Conservation (phyloP, 2,329 filamentous ascomycete species). For the Colletotrichum liriopes region DNA sequence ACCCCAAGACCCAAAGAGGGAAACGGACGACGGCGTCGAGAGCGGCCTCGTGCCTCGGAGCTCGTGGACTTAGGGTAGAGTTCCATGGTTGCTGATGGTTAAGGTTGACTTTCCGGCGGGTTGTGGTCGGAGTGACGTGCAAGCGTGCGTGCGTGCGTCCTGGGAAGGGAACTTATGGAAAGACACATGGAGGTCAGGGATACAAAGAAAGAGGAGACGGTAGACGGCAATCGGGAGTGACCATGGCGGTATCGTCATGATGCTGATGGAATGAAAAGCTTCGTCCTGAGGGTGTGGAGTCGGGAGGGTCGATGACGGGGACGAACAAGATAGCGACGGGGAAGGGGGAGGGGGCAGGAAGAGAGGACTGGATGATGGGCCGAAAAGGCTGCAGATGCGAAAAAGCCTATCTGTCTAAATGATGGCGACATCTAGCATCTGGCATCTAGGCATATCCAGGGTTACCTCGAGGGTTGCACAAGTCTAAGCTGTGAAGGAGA, state of each 20-base stretch:
- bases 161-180: neutral
- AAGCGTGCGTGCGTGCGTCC: constrained; percentile 10
- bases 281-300: constrained; percentile 21
- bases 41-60: constrained; percentile 21
- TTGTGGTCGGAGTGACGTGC: constrained; percentile 19
- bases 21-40: neutral
- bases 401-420: constrained; percentile 27
- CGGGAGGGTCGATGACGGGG: constrained; percentile 16
- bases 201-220: constrained; percentile 21
- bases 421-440: constrained; percentile 16
- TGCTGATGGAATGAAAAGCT: constrained; percentile 25
- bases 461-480: neutral
- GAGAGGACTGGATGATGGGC: neutral
- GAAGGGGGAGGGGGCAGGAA: no score
- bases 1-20: neutral
- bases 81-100: neutral
- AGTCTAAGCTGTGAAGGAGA: neutral
- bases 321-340: neutral
- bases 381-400: constrained; percentile 34
- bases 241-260: constrained; percentile 15
- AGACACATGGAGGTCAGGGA: constrained; percentile 17
- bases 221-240: constrained; percentile 13
- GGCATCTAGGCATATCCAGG: neutral
- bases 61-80: neutral
- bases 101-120: constrained; percentile 16